A percentile compares a stretch with the other conserved stretches of the same genome.
Evolutionary conservation across 352 stramenopile genomes (phyloP).

Genomic region (Globisporangium nunn): DNA sequence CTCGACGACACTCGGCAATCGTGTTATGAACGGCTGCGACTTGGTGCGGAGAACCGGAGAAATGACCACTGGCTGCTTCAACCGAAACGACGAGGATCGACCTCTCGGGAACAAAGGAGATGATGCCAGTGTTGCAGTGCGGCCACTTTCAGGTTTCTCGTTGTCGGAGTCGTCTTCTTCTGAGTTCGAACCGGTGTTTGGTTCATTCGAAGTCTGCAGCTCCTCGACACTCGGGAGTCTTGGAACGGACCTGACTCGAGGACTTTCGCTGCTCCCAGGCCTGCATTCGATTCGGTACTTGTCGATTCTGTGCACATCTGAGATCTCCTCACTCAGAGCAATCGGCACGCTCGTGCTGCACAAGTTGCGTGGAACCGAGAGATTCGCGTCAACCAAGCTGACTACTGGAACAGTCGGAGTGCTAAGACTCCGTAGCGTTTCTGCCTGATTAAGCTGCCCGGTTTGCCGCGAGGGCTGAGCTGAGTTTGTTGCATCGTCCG

Average conservation of each 20-base stretch:
- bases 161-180: slow-evolving; percentile 7
- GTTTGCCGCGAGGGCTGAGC: neutral
- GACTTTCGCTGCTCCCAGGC: neutral
- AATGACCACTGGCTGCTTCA: slow-evolving; percentile 5
- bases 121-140: neutral
- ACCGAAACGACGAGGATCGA: slow-evolving; percentile 21
- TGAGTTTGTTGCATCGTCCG: neutral
- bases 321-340: slow-evolving; percentile 6
- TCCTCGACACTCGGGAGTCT: slow-evolving; percentile 14
- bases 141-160: slow-evolving; percentile 6
- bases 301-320: slow-evolving; percentile 1
- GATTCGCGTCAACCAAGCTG: neutral
- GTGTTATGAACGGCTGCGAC: slow-evolving; percentile 20
- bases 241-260: slow-evolving; percentile 7
- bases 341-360: slow-evolving; percentile 21
- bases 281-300: slow-evolving; percentile 6
- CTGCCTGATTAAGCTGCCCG: neutral
- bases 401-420: slow-evolving; percentile 10
- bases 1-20: slow-evolving; percentile 31
- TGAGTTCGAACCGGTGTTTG: slow-evolving; percentile 4
- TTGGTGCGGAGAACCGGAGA: slow-evolving; percentile 17
- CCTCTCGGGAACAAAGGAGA: neutral
- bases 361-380: slow-evolving; percentile 1
- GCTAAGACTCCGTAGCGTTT: slow-evolving; percentile 20
- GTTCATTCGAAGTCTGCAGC: slow-evolving; percentile 10